Evolutionary conservation across 768 basidiomycete species (phyloP).

Genomic region (Leccinum imitatum): DNA sequence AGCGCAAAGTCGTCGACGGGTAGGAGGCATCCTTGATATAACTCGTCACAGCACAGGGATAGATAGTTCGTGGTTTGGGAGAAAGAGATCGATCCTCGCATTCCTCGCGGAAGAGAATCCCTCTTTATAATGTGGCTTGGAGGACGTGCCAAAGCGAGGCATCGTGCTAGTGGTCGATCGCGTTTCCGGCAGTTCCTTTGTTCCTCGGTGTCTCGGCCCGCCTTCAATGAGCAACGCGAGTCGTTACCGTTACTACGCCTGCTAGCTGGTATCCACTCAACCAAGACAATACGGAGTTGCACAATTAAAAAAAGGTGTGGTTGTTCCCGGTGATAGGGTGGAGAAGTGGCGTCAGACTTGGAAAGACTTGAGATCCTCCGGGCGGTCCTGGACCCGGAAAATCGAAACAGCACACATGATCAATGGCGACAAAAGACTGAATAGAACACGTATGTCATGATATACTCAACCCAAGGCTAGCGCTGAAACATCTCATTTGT

Average conservation of each 20-base stretch:
- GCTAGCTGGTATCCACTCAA: conserved; percentile 7
- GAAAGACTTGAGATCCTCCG: too few species aligned
- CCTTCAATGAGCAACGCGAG: neutral
- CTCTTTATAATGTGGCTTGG: conserved; percentile 13
- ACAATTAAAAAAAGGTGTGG: conserved; percentile 1
- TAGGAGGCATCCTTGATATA: conserved; percentile 20
- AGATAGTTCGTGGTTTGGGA: neutral
- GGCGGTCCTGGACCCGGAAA: too few species aligned
- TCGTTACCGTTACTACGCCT: neutral
- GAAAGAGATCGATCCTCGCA: neutral
- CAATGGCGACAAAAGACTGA: too few species aligned
- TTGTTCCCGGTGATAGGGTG: conserved; percentile 3
- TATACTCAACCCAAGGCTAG: too few species aligned
- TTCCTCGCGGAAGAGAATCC: neutral
- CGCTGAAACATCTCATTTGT: too few species aligned
- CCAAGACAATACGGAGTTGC: conserved; percentile 12
- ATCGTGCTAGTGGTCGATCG: neutral
- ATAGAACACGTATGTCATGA: too few species aligned
- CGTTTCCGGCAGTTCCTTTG: conserved; percentile 2
- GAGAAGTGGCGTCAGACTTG: neutral
- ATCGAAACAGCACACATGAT: too few species aligned
- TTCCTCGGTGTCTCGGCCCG: neutral
- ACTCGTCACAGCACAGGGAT: neutral
- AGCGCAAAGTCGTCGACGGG: conserved; percentile 14
- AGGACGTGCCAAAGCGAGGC: neutral